phyloP scores from a whole-genome alignment of 495 filamentous ascomycete genomes.

The Apodospora peruviana region DNA sequence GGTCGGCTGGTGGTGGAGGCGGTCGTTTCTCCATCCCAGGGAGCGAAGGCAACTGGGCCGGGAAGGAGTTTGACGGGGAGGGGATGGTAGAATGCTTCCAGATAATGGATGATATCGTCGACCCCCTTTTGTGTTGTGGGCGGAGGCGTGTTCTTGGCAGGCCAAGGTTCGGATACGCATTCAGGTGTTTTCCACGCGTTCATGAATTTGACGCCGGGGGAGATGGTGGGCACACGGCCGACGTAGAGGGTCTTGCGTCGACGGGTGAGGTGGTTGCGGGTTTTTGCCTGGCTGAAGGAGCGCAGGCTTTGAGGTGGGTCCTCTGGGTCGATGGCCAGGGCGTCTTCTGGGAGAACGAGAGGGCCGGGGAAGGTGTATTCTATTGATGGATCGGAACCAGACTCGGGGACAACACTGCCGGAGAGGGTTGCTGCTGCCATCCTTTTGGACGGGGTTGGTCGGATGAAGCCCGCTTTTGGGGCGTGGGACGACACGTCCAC shows the following conservation, averaged over 20 bases:
- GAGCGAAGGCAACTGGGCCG: slow-evolving; percentile 31
- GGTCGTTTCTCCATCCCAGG: slow-evolving; percentile 32
- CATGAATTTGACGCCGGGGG: slow-evolving; percentile 27
- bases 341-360: slow-evolving; percentile 55
- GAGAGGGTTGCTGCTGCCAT: slow-evolving; percentile 24
- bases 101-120: slow-evolving; percentile 45
- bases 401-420: slow-evolving; percentile 12
- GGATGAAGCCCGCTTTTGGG: slow-evolving; percentile 17
- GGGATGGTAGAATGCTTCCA: slow-evolving; percentile 57
- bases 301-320: slow-evolving; percentile 53
- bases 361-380: slow-evolving; percentile 51
- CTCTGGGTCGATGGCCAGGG: slow-evolving; percentile 49
- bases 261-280: slow-evolving; percentile 49
- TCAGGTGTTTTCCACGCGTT: slow-evolving; percentile 31
- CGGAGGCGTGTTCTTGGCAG: background rate
- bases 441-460: slow-evolving; percentile 18
- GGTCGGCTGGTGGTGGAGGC: background rate
- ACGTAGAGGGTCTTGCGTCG: slow-evolving; percentile 51
- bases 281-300: slow-evolving; percentile 44
- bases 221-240: slow-evolving; percentile 35
- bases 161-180: background rate
- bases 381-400: background rate
- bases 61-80: slow-evolving; percentile 44
- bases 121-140: no score
- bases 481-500: slow-evolving; percentile 30